Conservation (phyloP, 805 yeast genomes). For the Saturnispora silvae region DNA sequence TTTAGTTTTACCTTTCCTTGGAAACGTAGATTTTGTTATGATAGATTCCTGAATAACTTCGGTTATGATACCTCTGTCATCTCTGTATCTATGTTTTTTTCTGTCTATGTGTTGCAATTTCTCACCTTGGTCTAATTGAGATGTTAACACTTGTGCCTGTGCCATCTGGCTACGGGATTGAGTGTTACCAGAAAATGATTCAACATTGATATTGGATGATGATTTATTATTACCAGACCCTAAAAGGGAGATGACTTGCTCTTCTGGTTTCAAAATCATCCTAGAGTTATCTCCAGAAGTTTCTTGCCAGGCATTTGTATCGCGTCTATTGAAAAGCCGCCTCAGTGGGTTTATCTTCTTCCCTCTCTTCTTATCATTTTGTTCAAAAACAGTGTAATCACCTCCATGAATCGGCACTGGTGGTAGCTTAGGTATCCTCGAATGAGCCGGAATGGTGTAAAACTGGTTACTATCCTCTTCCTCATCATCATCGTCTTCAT, state of each 20-base stretch:
- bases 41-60: neutral
- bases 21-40: neutral
- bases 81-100: neutral
- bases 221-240: neutral
- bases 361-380: conserved; percentile 1
- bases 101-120: neutral
- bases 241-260: conserved; percentile 5
- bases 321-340: conserved; percentile 4
- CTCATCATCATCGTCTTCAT: neutral
- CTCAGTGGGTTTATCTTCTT: conserved; percentile 2
- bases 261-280: conserved; percentile 6
- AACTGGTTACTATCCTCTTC: conserved; percentile 4
- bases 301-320: conserved; percentile 4
- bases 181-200: no score
- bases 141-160: no score
- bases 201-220: neutral
- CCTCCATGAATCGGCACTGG: conserved; percentile 10
- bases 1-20: neutral
- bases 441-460: conserved; percentile 7
- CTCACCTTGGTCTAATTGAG: neutral
- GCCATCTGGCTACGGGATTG: no score
- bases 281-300: neutral
- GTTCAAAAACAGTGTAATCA: conserved; percentile 12
- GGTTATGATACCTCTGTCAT: neutral
- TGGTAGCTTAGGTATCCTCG: neutral